Conservation (phyloP, 129 eudicot genomes). For the Centrapalus pauciflorus region DNA sequence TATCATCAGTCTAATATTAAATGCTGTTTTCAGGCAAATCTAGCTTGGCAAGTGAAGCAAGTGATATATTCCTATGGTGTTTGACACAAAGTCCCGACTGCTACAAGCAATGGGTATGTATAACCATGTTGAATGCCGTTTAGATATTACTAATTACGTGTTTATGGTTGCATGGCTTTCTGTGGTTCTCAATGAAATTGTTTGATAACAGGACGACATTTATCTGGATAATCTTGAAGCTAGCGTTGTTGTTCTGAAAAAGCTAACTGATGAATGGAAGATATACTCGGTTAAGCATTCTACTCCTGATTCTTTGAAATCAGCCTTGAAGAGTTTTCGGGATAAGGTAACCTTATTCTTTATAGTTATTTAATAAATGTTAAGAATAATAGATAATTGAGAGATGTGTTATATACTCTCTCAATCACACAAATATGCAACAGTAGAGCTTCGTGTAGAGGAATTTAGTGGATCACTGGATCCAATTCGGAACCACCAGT, state of each 20-base stretch:
- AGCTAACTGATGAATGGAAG: conserved; percentile 41
- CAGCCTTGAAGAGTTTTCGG: conserved; percentile 38
- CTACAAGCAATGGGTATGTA: conserved; percentile 49
- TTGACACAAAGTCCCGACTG: conserved; percentile 42
- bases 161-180: neutral
- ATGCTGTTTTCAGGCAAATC: conserved; percentile 33
- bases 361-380: too few species aligned
- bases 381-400: too few species aligned
- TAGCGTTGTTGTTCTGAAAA: conserved; percentile 30
- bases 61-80: conserved; percentile 44
- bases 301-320: conserved; percentile 33
- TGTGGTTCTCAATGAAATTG: conserved; percentile 4
- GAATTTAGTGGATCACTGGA: too few species aligned
- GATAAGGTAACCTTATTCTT: conserved; percentile 34
- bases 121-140: neutral
- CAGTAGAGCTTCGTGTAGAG: too few species aligned
- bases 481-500: too few species aligned
- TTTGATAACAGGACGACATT: conserved; percentile 34
- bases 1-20: neutral
- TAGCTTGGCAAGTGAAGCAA: conserved; percentile 36
- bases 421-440: too few species aligned
- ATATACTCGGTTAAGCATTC: conserved; percentile 25
- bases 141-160: neutral
- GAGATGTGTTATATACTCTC: too few species aligned
- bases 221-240: conserved; percentile 49